A percentile compares a stretch with the other conserved stretches of the same genome.
These are phyloP conservation scores for Lodderomyces pseudojiufengensis DNA, from an alignment of 1,139 yeast genomes.

Conservation along the genomic window DNA sequence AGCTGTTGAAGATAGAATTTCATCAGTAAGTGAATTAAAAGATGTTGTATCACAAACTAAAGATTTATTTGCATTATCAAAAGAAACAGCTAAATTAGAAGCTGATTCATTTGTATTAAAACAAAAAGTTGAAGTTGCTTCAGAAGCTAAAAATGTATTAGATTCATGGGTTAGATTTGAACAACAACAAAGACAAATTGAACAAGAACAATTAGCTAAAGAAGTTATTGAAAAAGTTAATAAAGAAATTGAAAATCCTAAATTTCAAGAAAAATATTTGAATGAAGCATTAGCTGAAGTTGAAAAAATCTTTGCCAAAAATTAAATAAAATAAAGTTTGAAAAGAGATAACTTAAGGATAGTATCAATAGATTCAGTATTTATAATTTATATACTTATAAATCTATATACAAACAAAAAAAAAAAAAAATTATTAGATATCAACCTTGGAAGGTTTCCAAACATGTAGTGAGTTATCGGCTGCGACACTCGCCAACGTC, in stretches of 20 bases:
- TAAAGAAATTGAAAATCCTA: constrained; percentile 78
- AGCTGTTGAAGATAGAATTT: constrained; percentile 92
- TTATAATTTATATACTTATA: background rate
- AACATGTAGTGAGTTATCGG: constrained; percentile 82
- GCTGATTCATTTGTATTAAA: constrained; percentile 89
- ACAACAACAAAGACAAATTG: constrained; percentile 92
- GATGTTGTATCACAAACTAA: constrained; percentile 91
- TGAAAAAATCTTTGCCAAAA: constrained; percentile 73
- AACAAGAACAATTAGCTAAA: constrained; percentile 88
- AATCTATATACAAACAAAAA: constrained; percentile 2
- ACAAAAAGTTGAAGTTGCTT: constrained; percentile 83
- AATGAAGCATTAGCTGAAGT: constrained; percentile 88
- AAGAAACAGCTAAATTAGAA: constrained; percentile 94
- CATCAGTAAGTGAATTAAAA: constrained; percentile 80
- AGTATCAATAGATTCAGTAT: constrained; percentile 3
- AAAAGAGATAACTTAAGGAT: too few species aligned
- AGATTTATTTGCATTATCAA: constrained; percentile 86
- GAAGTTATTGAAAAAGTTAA: constrained; percentile 85
- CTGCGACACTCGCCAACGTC: constrained; percentile 79
- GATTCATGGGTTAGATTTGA: constrained; percentile 99
- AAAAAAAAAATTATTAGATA: constrained; percentile 14
- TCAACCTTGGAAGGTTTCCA: constrained; percentile 60
- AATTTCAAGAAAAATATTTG: constrained; percentile 91
- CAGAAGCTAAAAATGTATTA: constrained; percentile 89
- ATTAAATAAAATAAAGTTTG: too few species aligned